Base-by-base conservation (phyloP, 495 filamentous ascomycete species). In the Penicillium alfredii region DNA sequence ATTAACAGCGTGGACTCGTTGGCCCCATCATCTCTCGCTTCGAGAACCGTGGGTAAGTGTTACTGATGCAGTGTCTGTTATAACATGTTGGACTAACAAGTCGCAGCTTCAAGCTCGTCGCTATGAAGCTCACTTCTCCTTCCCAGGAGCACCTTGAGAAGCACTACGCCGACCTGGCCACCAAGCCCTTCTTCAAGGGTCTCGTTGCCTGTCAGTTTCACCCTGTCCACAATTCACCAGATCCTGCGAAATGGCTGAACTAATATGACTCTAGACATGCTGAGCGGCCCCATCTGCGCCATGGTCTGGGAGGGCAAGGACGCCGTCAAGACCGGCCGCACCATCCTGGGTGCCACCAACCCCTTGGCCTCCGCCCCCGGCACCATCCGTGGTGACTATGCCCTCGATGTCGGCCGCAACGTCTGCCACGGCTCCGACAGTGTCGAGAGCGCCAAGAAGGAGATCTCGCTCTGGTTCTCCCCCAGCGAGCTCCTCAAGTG, bases 241-340 rank as follows among this genome's bases (percentile, higher is more conserved):
- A 17, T 20, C 19, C 15, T 36, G n/a, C 4, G 30, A 21, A 13
- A 17, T 17, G 21, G 11, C 23, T 25, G 23, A 25, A 8, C 35
- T 56, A 55, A 50, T 17, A 21, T 11, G 10, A 25, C 31, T 14
- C 16, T 46, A 95, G 88, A 97, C 77, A 98, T 98, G 92, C 76
- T 83, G 68, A 84, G 79, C 72, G 92, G 92, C 61, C 92, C 92
- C 55, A 88, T 98, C 73, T 81, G 75, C 74, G 92, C 92, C 67
- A 98, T 96, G 90, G 82, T 98, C 65, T 98, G 92, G 92, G 87
- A 97, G 68, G 92, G 92, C 53, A 81, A 81, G 72, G 88, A 96
- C 52, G 92, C 78, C 61, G 88, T 95, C 76, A 98, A 98, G 81
- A 95, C 88, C 53, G 92, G 92, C 64, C 92, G 92, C 63, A 66